Conservation (phyloP, 495 filamentous ascomycete species). For the Cairneyella variabilis region DNA sequence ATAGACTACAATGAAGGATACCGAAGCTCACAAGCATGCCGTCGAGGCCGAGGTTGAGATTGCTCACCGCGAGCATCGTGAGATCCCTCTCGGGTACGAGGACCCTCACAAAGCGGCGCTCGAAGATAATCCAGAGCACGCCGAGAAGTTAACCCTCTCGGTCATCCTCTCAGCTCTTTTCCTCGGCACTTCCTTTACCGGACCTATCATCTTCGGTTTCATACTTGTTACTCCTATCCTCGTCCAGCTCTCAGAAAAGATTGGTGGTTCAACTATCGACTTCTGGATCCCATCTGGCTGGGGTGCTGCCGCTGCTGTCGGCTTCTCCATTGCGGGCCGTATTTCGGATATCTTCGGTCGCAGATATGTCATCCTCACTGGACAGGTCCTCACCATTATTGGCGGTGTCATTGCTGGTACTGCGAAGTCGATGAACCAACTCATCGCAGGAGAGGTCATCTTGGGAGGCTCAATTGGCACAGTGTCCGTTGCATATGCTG, state of each 20-base stretch:
- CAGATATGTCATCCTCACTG: constrained; percentile 26
- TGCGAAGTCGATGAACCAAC: constrained; percentile 8
- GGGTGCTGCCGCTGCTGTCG: constrained; percentile 22
- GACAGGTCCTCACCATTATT: constrained; percentile 24
- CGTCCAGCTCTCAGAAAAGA: constrained; percentile 9
- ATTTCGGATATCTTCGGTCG: constrained; percentile 33
- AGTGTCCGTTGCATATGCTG: constrained; percentile 27
- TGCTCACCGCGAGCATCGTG: constrained; percentile 3
- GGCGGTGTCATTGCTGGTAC: constrained; percentile 17
- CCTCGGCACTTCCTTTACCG: constrained; percentile 16
- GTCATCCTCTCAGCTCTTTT: constrained; percentile 18
- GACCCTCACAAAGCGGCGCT: constrained; percentile 18
- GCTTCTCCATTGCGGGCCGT: constrained; percentile 28
- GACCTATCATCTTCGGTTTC: constrained; percentile 19
- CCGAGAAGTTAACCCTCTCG: constrained; percentile 11
- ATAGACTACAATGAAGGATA: neutral
- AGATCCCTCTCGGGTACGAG: constrained; percentile 2
- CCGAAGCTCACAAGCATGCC: neutral
- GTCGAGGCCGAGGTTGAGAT: neutral
- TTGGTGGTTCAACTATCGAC: constrained; percentile 20
- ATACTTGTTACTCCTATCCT: constrained; percentile 18
- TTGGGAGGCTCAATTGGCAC: constrained; percentile 25
- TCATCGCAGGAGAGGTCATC: constrained; percentile 24
- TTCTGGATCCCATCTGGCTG: constrained; percentile 31
- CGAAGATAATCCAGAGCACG: constrained; percentile 15